Evolutionary conservation across 495 filamentous ascomycete genomes (phyloP), one percentile per base, ranked within the genome.

Genomic region (Daldinia bambusicola): DNA sequence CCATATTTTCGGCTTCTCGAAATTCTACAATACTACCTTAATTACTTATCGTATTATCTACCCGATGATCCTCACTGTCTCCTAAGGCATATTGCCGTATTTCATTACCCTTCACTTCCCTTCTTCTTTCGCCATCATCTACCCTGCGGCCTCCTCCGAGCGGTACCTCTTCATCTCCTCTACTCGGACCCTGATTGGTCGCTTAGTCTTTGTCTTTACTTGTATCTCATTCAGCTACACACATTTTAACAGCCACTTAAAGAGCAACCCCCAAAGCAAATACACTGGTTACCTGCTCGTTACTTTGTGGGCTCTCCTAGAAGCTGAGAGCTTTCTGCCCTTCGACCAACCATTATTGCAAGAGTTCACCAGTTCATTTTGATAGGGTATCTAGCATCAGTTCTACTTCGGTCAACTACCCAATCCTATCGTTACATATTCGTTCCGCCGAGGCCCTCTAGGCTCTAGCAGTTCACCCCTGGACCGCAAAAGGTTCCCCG

Each of bases 71-170:
- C 62, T 71, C 32, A 30, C 30, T 45, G 37, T 61, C 60, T 61
- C 20, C 31, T 59, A 52, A 72, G 66, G 51, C 66, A 43, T 63
- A 22, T 58, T 65, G 58, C 52, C 36, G 31, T 62, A n/a, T 45
- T 59, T 38, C 6, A n/a, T 51, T 36, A 38, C 56, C 40, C 41
- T 48, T 61, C 50, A 38, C 40, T 52, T 63, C 41, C 55, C 52
- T 45, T 53, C 30, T 36, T 30, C 34, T 26, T 37, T 41, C 32
- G 43, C 60, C 38, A 55, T 34, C 40, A 62, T 57, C 30, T 52
- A 69, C 63, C 58, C 63, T 26, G 59, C 63, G 67, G 63, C 20
- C 63, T 70, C 55, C 71, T 74, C 70, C 70, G 70, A 50, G 51
- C 22, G 50, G 70, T 67, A 38, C 64, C 70, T 73, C 66, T 61